phyloP scores from a whole-genome alignment of 2,329 filamentous ascomycete species.

The Monosporascus sp. region DNA sequence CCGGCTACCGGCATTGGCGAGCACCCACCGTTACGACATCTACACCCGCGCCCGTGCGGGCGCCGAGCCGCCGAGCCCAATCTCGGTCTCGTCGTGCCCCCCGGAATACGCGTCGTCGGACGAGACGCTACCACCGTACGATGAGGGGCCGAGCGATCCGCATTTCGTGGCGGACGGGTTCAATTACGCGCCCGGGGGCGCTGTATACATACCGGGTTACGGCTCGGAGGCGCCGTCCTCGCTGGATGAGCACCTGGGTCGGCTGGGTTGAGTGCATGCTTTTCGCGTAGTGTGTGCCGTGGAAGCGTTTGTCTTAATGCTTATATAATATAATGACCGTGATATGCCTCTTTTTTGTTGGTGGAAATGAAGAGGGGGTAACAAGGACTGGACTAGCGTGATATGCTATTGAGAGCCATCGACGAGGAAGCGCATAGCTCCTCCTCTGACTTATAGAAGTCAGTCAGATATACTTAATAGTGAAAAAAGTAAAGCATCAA shows the following conservation, averaged over 20 bases:
- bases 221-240: slow-evolving; percentile 13
- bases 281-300: background rate
- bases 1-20: slow-evolving; percentile 7
- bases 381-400: too few species aligned
- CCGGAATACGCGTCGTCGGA: slow-evolving; percentile 28
- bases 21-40: slow-evolving; percentile 1
- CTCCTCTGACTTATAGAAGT: too few species aligned
- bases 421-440: too few species aligned
- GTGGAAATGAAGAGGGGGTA: too few species aligned
- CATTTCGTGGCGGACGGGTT: slow-evolving; percentile 38
- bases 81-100: slow-evolving; percentile 17
- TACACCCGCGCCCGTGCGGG: slow-evolving; percentile 12
- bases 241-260: slow-evolving; percentile 21
- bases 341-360: too few species aligned
- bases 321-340: too few species aligned
- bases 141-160: slow-evolving; percentile 27
- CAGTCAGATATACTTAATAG: background rate
- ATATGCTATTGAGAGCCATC: too few species aligned
- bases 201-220: slow-evolving; percentile 19
- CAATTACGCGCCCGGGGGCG: slow-evolving; percentile 30
- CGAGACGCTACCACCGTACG: slow-evolving; percentile 38
- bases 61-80: slow-evolving; percentile 20
- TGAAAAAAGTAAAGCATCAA: background rate
- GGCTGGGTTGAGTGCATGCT: slow-evolving; percentile 13
- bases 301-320: too few species aligned